Evolutionary conservation across 257 asterid genomes (phyloP), one percentile per base, ranked within the genome.

Genomic region (Fraxinus anomala): DNA sequence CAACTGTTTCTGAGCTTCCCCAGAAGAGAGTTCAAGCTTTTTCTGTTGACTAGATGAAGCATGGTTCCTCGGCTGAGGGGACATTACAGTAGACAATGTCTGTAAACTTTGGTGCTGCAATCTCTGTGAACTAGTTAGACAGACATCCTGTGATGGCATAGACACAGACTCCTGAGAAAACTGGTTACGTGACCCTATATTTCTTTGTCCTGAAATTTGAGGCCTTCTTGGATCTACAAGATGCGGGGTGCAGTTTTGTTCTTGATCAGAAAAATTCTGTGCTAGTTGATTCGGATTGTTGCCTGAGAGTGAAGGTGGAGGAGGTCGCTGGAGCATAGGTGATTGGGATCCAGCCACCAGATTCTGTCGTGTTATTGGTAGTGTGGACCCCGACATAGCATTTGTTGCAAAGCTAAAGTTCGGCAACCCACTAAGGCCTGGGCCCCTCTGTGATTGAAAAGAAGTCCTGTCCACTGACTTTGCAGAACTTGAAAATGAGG

Each of bases 191-290:
- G 79, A 44, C 47, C 72, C 92, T 12, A 14, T 51, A 71, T 73
- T 85, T 66, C 81, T 83, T 67, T 77, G 84, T 34, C 86, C 88
- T 37, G 83, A 77, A 79, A 61, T 39, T 42, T 87, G 89, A 78
- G 89, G 87, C 78, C 85, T 82, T 84, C 94, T 87, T 26, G 95
- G 90, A 86, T 87, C 97, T 19, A 85, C 83, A 82, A 86, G 94
- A 83, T 87, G 89, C 31, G 84, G 83, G 11, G 68, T 39, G 65
- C 84, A 77, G 4, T 79, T 75, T 21, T 84, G 88, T 79, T 85
- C 85, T 77, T 85, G 84, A 73, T 88, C 94, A 54, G 85, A 34
- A 59, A 79, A 74, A 82, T 76, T 84, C 76, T 81, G 86, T 47
- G 75, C 77, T 76, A 77, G 80, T 61, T 84, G 91, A 80, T 39